Conservation (phyloP, 192 early-diverging fungal genomes). For the Lunasporangiospora selenospora region DNA sequence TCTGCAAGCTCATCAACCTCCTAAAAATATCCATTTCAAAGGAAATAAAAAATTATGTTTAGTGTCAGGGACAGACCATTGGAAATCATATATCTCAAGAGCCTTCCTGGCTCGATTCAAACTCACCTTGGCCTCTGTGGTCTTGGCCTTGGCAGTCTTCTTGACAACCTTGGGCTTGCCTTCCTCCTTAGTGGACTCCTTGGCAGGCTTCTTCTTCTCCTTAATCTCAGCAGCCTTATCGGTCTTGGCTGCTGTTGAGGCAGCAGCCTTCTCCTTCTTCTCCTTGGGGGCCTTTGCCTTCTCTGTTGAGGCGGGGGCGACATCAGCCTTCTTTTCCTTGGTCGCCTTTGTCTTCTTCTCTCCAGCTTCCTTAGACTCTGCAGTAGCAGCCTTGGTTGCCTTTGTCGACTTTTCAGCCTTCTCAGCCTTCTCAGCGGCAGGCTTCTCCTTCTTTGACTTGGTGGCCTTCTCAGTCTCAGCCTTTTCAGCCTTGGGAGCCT, state of each 20-base stretch:
- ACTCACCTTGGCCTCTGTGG: conserved; percentile 12
- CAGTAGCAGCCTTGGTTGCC: conserved; percentile 6
- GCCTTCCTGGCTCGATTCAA: too few species aligned
- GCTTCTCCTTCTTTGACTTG: neutral
- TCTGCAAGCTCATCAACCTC: conserved; percentile 22
- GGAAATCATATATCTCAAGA: too few species aligned
- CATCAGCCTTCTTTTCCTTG: conserved; percentile 14
- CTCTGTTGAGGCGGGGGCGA: too few species aligned
- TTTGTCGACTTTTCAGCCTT: conserved; percentile 6
- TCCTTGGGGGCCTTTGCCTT: conserved; percentile 20
- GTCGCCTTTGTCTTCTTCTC: neutral
- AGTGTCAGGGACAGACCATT: too few species aligned
- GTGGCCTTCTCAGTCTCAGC: conserved; percentile 12
- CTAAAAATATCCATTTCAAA: neutral
- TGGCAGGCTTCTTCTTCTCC: conserved; percentile 33
- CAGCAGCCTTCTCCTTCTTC: conserved; percentile 23
- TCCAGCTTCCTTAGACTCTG: conserved; percentile 1
- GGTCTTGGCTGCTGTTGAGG: neutral
- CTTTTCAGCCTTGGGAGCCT: conserved; percentile 8
- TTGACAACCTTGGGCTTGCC: conserved; percentile 10
- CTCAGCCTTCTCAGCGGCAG: conserved; percentile 2
- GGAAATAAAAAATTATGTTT: neutral
- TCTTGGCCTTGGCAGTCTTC: conserved; percentile 13
- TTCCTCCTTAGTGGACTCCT: conserved; percentile 25
- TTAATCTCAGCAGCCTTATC: conserved; percentile 8